phyloP scores from a whole-genome alignment of 2,329 filamentous ascomycete species.

The Diplodia seriata region DNA sequence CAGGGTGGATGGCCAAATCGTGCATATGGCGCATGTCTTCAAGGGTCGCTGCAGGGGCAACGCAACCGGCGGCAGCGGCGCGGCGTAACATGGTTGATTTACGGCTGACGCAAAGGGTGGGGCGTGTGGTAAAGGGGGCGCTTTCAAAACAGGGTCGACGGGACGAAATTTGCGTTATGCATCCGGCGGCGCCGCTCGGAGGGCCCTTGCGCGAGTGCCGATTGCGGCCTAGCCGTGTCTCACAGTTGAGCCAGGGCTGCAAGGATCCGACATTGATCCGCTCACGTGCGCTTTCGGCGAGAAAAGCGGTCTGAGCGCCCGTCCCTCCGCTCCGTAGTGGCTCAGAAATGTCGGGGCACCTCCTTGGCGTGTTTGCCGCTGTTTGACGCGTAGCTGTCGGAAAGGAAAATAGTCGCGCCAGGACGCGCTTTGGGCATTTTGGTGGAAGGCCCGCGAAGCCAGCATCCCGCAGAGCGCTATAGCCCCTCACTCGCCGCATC shows the following conservation, averaged over 20 bases:
- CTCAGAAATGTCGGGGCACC: neutral
- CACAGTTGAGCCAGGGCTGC: constrained; percentile 10
- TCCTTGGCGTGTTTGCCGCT: constrained; percentile 32
- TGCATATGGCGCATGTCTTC: neutral
- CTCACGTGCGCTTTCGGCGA: constrained; percentile 18
- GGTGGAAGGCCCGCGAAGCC: constrained; percentile 31
- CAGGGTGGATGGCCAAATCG: neutral
- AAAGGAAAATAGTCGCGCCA: constrained; percentile 33
- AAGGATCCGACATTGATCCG: constrained; percentile 23
- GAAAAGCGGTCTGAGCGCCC: constrained; percentile 23
- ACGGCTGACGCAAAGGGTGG: constrained; percentile 23
- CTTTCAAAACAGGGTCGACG: constrained; percentile 21
- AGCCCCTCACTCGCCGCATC: constrained; percentile 28
- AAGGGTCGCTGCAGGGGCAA: neutral
- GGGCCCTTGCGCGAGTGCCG: constrained; percentile 10
- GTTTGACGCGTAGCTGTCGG: constrained; percentile 30
- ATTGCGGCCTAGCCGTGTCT: constrained; percentile 27
- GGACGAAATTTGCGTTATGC: constrained; percentile 30
- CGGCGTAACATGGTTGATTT: neutral
- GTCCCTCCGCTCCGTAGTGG: constrained; percentile 20
- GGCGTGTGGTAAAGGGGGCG: constrained; percentile 13
- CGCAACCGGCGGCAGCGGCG: neutral
- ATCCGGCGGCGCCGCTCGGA: constrained; percentile 28
- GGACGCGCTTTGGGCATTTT: constrained; percentile 32
- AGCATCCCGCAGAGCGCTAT: constrained; percentile 22